Base-by-base conservation (phyloP, 495 filamentous ascomycete species). In the Tuber microsphaerosporum region DNA sequence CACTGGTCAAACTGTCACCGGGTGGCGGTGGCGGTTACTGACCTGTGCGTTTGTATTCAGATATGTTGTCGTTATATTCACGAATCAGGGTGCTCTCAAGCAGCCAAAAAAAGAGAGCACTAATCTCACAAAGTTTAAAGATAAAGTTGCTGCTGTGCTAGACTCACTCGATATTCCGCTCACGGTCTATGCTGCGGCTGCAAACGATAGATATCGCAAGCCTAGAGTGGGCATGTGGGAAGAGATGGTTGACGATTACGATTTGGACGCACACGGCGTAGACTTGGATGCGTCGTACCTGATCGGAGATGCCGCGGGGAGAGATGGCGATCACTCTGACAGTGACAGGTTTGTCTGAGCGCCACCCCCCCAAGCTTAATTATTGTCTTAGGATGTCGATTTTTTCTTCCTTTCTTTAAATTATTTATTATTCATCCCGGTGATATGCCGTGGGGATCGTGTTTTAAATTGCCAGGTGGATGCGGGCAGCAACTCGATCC, bases 201-300 rank as follows among this genome's bases (percentile, higher is more conserved):
- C 84, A 34, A 88, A 90, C 73, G 93, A 97, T 77, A 86, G 85
- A 37, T 97, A 89, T 82, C 90, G 95, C 41, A 99, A 99, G 82
- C 95, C 95, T 17, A 86, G 95, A 70, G 85, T 85, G 1, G 94
- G 93, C 19, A 97, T 98, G 92, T 99, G 96, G 95, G 84, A 85
- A 2, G 92, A 97, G 82, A 84, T 97, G 74, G 85, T 92, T 14
- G 88, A 90, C 20, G 92, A 97, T 74, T 90, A 90, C 79, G 88
- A 90, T 71, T 86, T 97, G 3, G 84, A 89, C 74, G 87, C 88
- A 31, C 89, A 90, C 12, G 84, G 84, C 20, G 84, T 94, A 39
- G 90, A 96, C 82, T 83, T 91, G 12, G 83, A 87, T 22, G 83
- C 86, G 10, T 94, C 92, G 10, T 86, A 97, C 74, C 97, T 97